phyloP scores from a whole-genome alignment of 2,329 filamentous ascomycete species.

The Cyclaneusma minus region DNA sequence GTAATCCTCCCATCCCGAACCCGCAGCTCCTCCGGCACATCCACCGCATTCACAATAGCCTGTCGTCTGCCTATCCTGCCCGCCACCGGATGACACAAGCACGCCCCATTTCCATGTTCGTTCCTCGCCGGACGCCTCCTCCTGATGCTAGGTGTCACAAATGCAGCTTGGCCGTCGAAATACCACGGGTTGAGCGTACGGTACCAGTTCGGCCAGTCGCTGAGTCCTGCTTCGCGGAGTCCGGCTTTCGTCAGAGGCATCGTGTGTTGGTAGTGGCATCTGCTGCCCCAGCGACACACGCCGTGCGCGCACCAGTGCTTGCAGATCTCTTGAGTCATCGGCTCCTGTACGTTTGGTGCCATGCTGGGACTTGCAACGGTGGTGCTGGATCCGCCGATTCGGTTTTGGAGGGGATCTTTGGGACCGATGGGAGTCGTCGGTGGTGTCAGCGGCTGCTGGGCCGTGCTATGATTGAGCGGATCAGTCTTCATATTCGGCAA shows the following conservation, averaged over 20 bases:
- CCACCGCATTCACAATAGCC: too few relatives aligned
- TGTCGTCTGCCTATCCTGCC: too few relatives aligned
- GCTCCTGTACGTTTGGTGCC: conserved; percentile 1
- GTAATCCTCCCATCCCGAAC: neutral
- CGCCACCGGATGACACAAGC: too few relatives aligned
- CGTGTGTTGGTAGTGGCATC: conserved; percentile 28
- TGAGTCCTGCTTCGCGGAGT: conserved; percentile 26
- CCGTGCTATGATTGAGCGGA: conserved; percentile 1
- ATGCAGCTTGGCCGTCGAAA: conserved; percentile 8
- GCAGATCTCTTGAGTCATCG: conserved; percentile 24
- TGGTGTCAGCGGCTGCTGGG: too few relatives aligned
- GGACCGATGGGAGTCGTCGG: too few relatives aligned
- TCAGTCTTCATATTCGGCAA: too few relatives aligned
- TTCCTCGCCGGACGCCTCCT: too few relatives aligned
- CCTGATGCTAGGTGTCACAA: too few relatives aligned
- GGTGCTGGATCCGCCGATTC: too few relatives aligned
- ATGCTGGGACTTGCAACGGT: conserved; percentile 1
- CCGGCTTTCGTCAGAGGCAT: conserved; percentile 29
- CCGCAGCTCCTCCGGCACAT: neutral
- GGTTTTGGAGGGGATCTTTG: too few relatives aligned
- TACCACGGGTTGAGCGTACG: conserved; percentile 10
- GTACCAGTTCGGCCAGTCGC: conserved; percentile 28
- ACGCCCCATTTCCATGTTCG: too few relatives aligned
- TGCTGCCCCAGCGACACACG: conserved; percentile 26
- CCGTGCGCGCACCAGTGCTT: conserved; percentile 33